phyloP scores from a whole-genome alignment of 108 stramenopile genomes.

The Epipyxis sp. region DNA sequence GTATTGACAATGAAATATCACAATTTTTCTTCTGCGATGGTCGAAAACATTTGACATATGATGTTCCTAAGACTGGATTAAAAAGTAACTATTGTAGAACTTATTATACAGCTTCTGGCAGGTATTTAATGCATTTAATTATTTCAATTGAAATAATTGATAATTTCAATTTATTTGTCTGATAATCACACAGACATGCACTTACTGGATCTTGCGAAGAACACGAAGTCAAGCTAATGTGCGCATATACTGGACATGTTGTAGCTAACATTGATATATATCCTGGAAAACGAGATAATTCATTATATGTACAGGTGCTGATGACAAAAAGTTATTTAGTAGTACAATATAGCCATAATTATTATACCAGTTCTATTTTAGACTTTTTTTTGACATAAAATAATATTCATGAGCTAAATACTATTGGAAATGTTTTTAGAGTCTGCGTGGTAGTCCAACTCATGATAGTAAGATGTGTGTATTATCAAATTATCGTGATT shows the following conservation, averaged over 20 bases:
- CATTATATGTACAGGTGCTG: background rate
- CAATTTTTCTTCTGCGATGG: background rate
- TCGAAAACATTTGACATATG: background rate
- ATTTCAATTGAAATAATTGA: too few relatives aligned
- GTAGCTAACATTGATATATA: background rate
- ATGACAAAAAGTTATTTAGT: too few relatives aligned
- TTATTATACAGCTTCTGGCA: background rate
- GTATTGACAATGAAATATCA: background rate
- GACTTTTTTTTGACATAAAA: too few relatives aligned
- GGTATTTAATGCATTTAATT: too few relatives aligned
- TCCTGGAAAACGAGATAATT: background rate
- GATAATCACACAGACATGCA: too few relatives aligned
- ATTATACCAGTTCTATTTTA: too few relatives aligned
- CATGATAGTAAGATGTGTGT: background rate
- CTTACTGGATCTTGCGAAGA: background rate
- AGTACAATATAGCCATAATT: too few relatives aligned
- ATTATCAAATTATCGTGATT: background rate
- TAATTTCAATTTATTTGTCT: too few relatives aligned
- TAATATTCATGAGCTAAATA: too few relatives aligned
- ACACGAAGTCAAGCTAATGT: background rate
- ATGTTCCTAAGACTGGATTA: background rate
- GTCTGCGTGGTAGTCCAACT: background rate
- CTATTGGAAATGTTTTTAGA: too few relatives aligned
- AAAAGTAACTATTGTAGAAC: background rate
- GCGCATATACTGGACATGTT: background rate